Evolutionary conservation across 2,329 filamentous ascomycete genomes (phyloP).

Genomic region (Trichoderma polysporum): DNA sequence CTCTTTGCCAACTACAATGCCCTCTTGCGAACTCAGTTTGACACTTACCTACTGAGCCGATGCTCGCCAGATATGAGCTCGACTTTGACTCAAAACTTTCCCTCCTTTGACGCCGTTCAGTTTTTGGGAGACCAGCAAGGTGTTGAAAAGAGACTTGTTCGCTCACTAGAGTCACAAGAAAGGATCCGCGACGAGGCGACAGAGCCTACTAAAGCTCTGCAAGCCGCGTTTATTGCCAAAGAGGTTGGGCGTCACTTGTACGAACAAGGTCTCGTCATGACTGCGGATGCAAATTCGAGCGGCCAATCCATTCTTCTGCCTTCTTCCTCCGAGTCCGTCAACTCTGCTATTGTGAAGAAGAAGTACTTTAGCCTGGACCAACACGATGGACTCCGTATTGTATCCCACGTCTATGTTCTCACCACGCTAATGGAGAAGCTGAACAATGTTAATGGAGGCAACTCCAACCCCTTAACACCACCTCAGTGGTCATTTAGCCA

Average conservation of each 20-base stretch:
- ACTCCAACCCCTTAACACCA: conserved; percentile 20
- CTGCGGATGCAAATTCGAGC: conserved; percentile 27
- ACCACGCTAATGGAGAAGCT: conserved; percentile 66
- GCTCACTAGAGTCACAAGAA: conserved; percentile 56
- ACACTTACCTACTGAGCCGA: conserved; percentile 62
- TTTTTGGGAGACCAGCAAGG: conserved; percentile 57
- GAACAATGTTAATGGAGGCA: conserved; percentile 29
- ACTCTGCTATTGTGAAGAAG: conserved; percentile 39
- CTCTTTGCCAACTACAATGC: conserved; percentile 87
- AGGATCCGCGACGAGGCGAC: conserved; percentile 58
- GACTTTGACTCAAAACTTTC: conserved; percentile 57
- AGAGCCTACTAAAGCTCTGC: conserved; percentile 70
- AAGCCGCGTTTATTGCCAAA: conserved; percentile 70
- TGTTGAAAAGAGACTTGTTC: conserved; percentile 59
- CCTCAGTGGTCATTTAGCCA: conserved; percentile 46
- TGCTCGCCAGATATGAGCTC: conserved; percentile 55
- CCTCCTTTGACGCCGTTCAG: conserved; percentile 63
- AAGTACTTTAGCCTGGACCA: conserved; percentile 58
- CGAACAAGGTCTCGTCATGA: conserved; percentile 53
- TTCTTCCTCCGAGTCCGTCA: conserved; percentile 24
- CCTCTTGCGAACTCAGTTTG: conserved; percentile 77
- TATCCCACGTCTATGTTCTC: conserved; percentile 65
- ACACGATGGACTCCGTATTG: conserved; percentile 64
- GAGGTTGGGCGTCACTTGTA: conserved; percentile 58
- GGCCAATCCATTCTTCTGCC: conserved; percentile 32